Percentiles rank a stretch among this genome's conserved stretches.
These are phyloP conservation scores for Boletus reticulatus DNA, from an alignment of 768 basidiomycete species.

Conservation along the genomic window DNA sequence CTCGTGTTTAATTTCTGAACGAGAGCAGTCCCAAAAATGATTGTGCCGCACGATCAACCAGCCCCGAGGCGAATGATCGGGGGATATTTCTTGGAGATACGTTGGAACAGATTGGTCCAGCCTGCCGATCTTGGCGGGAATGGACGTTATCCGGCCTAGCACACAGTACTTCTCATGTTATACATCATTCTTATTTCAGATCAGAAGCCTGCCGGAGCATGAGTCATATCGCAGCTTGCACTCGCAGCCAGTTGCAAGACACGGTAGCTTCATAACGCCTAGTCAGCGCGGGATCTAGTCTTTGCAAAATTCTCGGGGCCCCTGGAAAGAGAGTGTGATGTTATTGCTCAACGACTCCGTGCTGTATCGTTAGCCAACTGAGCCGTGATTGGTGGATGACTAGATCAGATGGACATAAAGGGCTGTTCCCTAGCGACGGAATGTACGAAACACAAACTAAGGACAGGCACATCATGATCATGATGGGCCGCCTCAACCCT, in stretches of 20 bases:
- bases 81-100: not conserved
- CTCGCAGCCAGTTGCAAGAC: too few species aligned
- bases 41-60: not conserved
- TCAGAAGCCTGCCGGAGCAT: too few species aligned
- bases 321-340: too few species aligned
- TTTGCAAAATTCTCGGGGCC: too few species aligned
- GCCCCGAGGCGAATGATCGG: not conserved
- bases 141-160: not conserved
- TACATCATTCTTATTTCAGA: too few species aligned
- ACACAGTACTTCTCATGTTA: too few species aligned
- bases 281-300: too few species aligned
- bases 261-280: too few species aligned
- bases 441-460: not conserved
- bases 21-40: not conserved
- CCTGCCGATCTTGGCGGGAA: not conserved
- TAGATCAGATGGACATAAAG: not conserved
- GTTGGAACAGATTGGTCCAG: not conserved
- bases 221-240: too few species aligned
- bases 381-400: too few species aligned
- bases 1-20: not conserved
- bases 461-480: not conserved
- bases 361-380: too few species aligned
- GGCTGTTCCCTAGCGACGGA: not conserved
- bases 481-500: not conserved
- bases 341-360: too few species aligned